A percentile compares a stretch with the other conserved stretches of the same genome.
These are phyloP conservation scores for Samsoniella hepiali DNA, from an alignment of 2,329 filamentous ascomycete species.

Conservation along the genomic window DNA sequence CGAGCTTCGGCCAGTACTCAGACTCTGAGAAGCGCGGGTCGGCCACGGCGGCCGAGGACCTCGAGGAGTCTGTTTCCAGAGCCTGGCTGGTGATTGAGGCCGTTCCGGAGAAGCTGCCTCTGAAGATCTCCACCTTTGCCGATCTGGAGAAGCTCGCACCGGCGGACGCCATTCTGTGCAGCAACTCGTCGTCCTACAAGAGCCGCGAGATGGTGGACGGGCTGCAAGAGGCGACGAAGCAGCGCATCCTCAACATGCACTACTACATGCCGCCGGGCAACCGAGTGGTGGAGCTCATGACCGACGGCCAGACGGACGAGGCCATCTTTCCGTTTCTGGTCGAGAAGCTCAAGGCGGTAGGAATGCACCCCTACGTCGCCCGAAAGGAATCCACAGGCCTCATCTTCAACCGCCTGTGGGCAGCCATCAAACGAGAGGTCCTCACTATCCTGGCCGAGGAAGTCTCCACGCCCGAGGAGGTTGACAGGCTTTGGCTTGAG, in stretches of 20 bases:
- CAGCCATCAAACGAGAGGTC: slow-evolving; percentile 52
- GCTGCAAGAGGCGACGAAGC: slow-evolving; percentile 35
- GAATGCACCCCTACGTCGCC: slow-evolving; percentile 40
- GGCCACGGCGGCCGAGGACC: slow-evolving; percentile 32
- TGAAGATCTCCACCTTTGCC: slow-evolving; percentile 48
- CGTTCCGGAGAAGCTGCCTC: slow-evolving; percentile 46
- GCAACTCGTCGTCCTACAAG: slow-evolving; percentile 52
- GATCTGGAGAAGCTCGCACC: slow-evolving; percentile 43
- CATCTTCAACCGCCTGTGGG: slow-evolving; percentile 56
- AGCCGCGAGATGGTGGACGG: slow-evolving; percentile 46
- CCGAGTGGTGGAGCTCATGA: slow-evolving; percentile 53
- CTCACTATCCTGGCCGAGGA: slow-evolving; percentile 48
- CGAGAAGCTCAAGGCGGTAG: slow-evolving; percentile 38
- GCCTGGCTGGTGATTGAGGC: slow-evolving; percentile 55
- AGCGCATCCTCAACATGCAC: slow-evolving; percentile 47
- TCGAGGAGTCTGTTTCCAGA: slow-evolving; percentile 39
- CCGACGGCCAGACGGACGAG: slow-evolving; percentile 41
- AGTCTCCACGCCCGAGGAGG: slow-evolving; percentile 45
- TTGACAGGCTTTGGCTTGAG: slow-evolving; percentile 46
- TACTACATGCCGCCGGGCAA: slow-evolving; percentile 48
- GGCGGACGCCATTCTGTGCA: slow-evolving; percentile 45
- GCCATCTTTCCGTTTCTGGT: slow-evolving; percentile 45
- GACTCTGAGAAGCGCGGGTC: slow-evolving; percentile 27
- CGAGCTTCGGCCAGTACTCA: slow-evolving; percentile 32
- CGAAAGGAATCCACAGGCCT: slow-evolving; percentile 50